These are phyloP conservation scores for Aspergillus incahuasiensis DNA, from an alignment of 495 filamentous ascomycete genomes.

Conservation along the genomic window DNA sequence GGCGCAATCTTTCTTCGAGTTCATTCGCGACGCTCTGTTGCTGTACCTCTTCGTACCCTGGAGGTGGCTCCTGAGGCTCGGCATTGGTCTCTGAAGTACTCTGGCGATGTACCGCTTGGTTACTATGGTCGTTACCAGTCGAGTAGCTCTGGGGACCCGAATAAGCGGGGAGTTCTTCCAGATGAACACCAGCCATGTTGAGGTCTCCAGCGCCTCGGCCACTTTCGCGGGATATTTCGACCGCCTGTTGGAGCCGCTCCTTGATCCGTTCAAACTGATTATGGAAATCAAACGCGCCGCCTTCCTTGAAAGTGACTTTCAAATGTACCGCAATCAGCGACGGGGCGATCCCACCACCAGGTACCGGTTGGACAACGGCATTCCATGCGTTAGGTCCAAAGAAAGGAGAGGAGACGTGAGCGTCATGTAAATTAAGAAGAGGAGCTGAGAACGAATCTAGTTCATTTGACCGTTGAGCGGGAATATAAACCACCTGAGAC, in stretches of 20 bases:
- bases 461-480: conserved; percentile 57
- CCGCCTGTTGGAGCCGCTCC: conserved; percentile 73
- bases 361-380: conserved; percentile 70
- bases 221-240: conserved; percentile 59
- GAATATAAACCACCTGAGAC: conserved; percentile 80
- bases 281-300: conserved; percentile 90
- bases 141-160: conserved; percentile 29
- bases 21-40: conserved; percentile 65
- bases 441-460: conserved; percentile 88
- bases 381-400: conserved; percentile 96
- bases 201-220: conserved; percentile 45
- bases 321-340: conserved; percentile 66
- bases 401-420: conserved; percentile 85
- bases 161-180: conserved; percentile 86
- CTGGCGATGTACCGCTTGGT: conserved; percentile 7
- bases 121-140: neutral
- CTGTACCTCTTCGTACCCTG: conserved; percentile 90
- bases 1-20: conserved; percentile 46
- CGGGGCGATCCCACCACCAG: conserved; percentile 81
- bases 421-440: conserved; percentile 78
- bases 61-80: conserved; percentile 74
- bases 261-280: conserved; percentile 77
- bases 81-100: conserved; percentile 19
- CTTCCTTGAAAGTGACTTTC: conserved; percentile 88
- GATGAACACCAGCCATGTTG: conserved; percentile 55